Base-by-base conservation (phyloP, 2,329 filamentous ascomycete genomes). In the Drechslerella coelobrocha region DNA sequence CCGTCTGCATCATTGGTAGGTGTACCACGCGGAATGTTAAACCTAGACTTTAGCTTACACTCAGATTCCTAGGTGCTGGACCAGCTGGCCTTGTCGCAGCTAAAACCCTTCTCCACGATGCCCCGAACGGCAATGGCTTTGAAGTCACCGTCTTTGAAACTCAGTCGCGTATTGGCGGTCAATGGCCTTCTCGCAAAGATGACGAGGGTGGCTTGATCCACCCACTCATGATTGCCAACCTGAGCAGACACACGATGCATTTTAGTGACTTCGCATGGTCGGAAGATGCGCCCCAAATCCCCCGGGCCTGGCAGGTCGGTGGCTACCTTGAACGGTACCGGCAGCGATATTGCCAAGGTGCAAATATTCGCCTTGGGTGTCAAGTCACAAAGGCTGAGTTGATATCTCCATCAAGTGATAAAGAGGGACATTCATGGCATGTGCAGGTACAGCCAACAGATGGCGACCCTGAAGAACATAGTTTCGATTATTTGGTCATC, bases 221-320 rank as follows among this genome's bases (percentile, higher is more conserved):
- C 72, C 88, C 88, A 7, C 83, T 89, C 56, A 89, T 89, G 82
- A 81, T 85, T 14, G 85, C 85, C 2, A 95, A 95, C 77, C 85
- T 92, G 75, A 92, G 89, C 79, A 84, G 84, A 48, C 90, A 91
- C 78, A 91, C 89, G 0, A 86, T 94, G 73, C 84, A 85, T 74
- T 88, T 88, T 75, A 86, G 85, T 73, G 91, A 93, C 76, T 78
- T 91, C 23, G 84, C 89, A 4, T 95, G 90, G 90, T 81, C 84
- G 2, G 79, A 82, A 3, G 79, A 78, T 2, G 79, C 81, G 0
- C 86, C 88, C 0, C 83, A 88, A 78, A 87, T 94, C 51, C 91
- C 91, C 0, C 86, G 83, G 37, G 91, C 90, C 0, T 91, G 88
- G 86, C 86, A 91, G 79, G 85, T 93, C 2, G 89, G 90, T 0